Conservation (phyloP, 73 alveolate genomes). For the Stentor coeruleus region DNA sequence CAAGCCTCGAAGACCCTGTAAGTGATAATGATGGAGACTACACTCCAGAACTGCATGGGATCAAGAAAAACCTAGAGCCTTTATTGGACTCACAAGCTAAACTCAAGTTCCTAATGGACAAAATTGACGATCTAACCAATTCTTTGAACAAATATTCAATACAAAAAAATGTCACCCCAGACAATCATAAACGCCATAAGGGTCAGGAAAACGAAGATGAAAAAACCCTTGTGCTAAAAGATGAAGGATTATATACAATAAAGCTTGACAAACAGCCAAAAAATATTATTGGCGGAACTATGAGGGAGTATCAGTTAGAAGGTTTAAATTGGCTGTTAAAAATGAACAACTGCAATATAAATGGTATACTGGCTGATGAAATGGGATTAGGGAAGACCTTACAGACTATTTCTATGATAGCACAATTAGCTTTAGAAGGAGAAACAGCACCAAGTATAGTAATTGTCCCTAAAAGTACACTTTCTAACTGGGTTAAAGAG, state of each 20-base stretch:
- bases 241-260: conserved; percentile 50
- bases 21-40: too few relatives aligned
- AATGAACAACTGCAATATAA: conserved; percentile 91
- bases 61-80: too few relatives aligned
- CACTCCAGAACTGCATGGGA: too few relatives aligned
- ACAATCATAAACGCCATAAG: conserved; percentile 28
- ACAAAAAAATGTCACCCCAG: too few relatives aligned
- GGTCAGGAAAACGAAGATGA: conserved; percentile 27
- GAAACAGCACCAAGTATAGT: conserved; percentile 99
- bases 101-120: too few relatives aligned
- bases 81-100: too few relatives aligned
- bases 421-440: conserved; percentile 82
- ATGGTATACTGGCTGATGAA: conserved; percentile 99
- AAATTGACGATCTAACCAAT: too few relatives aligned
- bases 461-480: conserved; percentile 98
- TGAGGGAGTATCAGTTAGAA: conserved; percentile 91
- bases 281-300: conserved; percentile 72
- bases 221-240: conserved; percentile 71
- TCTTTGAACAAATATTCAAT: too few relatives aligned
- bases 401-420: conserved; percentile 86
- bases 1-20: too few relatives aligned
- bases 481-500: conserved; percentile 99
- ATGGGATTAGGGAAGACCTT: conserved; percentile 95
- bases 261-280: conserved; percentile 77
- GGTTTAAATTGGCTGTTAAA: conserved; percentile 98